phyloP scores from a whole-genome alignment of 2,329 filamentous ascomycete genomes.

The Curvularia hawaiiensis region DNA sequence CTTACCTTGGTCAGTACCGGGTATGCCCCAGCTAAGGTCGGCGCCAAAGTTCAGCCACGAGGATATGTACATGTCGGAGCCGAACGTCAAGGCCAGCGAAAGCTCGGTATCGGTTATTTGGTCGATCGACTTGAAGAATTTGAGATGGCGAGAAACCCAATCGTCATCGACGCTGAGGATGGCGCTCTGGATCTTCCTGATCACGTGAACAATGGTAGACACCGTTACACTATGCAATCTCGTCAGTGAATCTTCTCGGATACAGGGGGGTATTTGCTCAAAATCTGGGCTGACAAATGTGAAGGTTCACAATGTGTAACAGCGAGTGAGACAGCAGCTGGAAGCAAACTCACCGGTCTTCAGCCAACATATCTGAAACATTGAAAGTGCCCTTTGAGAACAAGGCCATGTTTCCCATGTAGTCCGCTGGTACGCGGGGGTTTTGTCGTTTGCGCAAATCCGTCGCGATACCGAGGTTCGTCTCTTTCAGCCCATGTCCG shows the following conservation, averaged over 20 bases:
- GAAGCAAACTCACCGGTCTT: conserved; percentile 36
- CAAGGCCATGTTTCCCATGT: conserved; percentile 43
- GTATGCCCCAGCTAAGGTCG: conserved; percentile 42
- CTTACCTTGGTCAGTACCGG: conserved; percentile 34
- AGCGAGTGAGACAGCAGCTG: background rate
- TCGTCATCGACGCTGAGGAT: conserved; percentile 39
- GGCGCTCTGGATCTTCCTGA: conserved; percentile 33
- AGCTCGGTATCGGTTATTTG: conserved; percentile 39
- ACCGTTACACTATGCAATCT: conserved; percentile 36
- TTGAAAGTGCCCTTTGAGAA: conserved; percentile 36
- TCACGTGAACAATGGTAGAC: conserved; percentile 35
- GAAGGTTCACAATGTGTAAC: conserved; percentile 15
- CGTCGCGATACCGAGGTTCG: conserved; percentile 38
- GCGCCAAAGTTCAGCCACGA: conserved; percentile 45
- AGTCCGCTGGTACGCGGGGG: conserved; percentile 30
- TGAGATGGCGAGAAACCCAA: conserved; percentile 38
- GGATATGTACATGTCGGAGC: conserved; percentile 43
- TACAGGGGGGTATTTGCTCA: conserved; percentile 3
- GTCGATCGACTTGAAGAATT: conserved; percentile 38
- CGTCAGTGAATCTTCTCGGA: conserved; percentile 17
- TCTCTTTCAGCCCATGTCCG: conserved; percentile 25
- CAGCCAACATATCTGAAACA: conserved; percentile 31
- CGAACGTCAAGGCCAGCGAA: conserved; percentile 36
- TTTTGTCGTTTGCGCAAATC: conserved; percentile 37
- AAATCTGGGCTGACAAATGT: conserved; percentile 8